Base-by-base conservation (phyloP, 306 rosid genomes). In the Dalbergia cultrata region DNA sequence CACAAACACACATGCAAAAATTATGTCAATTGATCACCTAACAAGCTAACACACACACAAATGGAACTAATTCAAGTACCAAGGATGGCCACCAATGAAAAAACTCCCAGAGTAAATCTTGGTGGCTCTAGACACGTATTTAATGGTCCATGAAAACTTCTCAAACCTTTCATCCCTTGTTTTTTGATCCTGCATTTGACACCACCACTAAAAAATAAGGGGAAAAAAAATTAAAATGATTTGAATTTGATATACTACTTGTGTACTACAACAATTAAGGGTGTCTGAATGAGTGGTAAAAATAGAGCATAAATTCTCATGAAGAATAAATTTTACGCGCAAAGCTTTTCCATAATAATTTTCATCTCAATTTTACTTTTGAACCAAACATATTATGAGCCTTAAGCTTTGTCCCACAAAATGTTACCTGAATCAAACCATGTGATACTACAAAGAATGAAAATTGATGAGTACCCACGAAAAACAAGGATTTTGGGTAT, bases 71-170 rank as follows among this genome's bases (percentile, higher is more conserved):
- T 31, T 18, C 16, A 44, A 53, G 60, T 74, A 85, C 86, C 83
- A 83, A 31, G 34, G 63, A 45, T 65, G 47, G 9, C 79, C 59
- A 35, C 37, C 41, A 2, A 57, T 2, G 33, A 19, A 16, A 63
- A 83, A 66, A 12, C 13, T 37, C 34, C 56, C 43, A 7, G 80
- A 78, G 62, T 73, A 74, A 0, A 63, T 4, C 19, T 43, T 72
- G 35, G 3, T 21, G 35, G 70, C 0, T 58, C 13, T 73, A 17
- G 59, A 78, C 52, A 83, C 72, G 80, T 78, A 31, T 33, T 59
- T 6, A n/a, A 83, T 72, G 6, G 57, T 78, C 83, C 80, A 83
- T 34, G 71, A 47, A 70, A 78, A 72, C 35, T 33, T 77, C 14
- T 21, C 79, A 13, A n/a, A 18, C 18, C 16, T 9, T 19, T 17